These are phyloP conservation scores for Chromera velia DNA, from an alignment of 73 alveolate genomes.

Conservation along the genomic window DNA sequence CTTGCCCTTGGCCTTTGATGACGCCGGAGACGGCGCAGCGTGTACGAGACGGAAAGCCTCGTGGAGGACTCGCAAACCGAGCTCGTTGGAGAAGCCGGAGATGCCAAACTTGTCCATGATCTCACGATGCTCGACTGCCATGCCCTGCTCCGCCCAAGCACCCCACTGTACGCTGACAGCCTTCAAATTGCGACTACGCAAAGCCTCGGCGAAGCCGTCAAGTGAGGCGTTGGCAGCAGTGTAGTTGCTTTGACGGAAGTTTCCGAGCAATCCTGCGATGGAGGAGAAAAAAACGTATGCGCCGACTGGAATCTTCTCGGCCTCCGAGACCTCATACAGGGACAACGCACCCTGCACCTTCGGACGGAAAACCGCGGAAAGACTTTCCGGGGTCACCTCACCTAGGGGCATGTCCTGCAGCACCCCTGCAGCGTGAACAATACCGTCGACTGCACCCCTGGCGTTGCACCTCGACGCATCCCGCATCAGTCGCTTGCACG, in stretches of 20 bases:
- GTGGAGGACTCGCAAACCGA: too few relatives aligned
- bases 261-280: conserved; percentile 6
- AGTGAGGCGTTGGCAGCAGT: conserved; percentile 34
- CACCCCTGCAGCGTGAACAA: conserved; percentile 7
- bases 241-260: conserved; percentile 25
- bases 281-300: conserved; percentile 11
- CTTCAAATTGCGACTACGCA: background rate
- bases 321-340: background rate
- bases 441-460: background rate
- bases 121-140: background rate
- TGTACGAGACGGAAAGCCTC: too few relatives aligned
- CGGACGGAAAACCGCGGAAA: conserved; percentile 2
- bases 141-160: conserved; percentile 16
- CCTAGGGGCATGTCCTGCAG: conserved; percentile 4
- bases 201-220: conserved; percentile 1
- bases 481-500: background rate
- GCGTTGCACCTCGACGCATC: background rate
- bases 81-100: too few relatives aligned
- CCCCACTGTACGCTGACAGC: conserved; percentile 2
- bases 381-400: background rate
- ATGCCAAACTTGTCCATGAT: background rate
- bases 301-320: conserved; percentile 5
- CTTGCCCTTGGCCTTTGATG: too few relatives aligned
- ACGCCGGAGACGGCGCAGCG: too few relatives aligned
- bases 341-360: conserved; percentile 12